A percentile compares a stretch with the other conserved stretches of the same genome.
These are phyloP conservation scores for Cyberlindnera petersonii DNA, from an alignment of 805 yeast genomes.

Conservation along the genomic window DNA sequence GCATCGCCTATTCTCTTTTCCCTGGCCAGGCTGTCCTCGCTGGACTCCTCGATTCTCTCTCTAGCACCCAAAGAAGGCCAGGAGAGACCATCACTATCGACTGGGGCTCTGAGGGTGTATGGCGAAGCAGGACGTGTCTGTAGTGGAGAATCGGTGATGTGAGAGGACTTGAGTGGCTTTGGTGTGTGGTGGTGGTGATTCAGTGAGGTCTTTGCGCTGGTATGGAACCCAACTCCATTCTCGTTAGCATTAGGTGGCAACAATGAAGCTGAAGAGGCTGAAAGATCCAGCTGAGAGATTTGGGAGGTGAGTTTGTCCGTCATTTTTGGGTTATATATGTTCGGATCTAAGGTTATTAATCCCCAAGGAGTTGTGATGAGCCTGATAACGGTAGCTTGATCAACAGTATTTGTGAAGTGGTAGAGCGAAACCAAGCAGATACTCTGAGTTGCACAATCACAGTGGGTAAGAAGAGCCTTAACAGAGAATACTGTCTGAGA, in stretches of 20 bases:
- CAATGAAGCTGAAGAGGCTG: slow-evolving; percentile 3
- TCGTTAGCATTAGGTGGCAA: slow-evolving; percentile 14
- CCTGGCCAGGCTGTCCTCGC: slow-evolving; percentile 61
- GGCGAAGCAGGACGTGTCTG: slow-evolving; percentile 80
- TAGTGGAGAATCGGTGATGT: slow-evolving; percentile 47
- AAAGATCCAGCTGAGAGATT: slow-evolving; percentile 17
- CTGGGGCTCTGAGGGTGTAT: slow-evolving; percentile 77
- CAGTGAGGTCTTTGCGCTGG: slow-evolving; percentile 18
- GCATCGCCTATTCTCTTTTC: slow-evolving; percentile 80
- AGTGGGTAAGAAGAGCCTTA: too few relatives aligned
- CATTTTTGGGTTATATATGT: slow-evolving; percentile 6
- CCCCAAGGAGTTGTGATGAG: too few relatives aligned
- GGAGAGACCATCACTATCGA: slow-evolving; percentile 85
- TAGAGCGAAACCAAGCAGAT: too few relatives aligned
- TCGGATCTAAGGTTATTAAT: not conserved
- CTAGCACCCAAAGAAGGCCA: slow-evolving; percentile 94
- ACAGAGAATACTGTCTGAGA: too few relatives aligned
- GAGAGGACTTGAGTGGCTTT: slow-evolving; percentile 8
- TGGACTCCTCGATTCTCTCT: slow-evolving; percentile 61
- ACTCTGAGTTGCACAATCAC: too few relatives aligned
- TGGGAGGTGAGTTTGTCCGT: slow-evolving; percentile 14
- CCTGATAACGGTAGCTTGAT: too few relatives aligned
- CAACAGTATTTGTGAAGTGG: too few relatives aligned
- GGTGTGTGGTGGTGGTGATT: slow-evolving; percentile 14
- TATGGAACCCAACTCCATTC: slow-evolving; percentile 22